Evolutionary conservation across 768 basidiomycete species (phyloP).

Genomic region (Calvatia gigantea): DNA sequence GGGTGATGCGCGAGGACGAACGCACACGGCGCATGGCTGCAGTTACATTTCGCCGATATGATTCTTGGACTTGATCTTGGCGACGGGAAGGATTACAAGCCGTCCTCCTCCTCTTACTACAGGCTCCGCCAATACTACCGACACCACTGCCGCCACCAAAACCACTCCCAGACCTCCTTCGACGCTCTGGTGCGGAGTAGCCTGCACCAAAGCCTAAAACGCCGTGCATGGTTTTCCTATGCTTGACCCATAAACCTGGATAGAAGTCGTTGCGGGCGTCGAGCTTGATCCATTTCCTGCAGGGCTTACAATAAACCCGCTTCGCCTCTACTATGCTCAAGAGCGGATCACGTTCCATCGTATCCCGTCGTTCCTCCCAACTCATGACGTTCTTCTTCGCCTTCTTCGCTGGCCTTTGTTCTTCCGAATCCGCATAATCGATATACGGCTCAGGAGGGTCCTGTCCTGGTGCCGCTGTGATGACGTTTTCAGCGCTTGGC

Average conservation of each 20-base stretch:
- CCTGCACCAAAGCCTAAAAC: neutral
- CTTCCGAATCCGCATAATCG: neutral
- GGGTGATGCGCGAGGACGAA: conserved; percentile 5
- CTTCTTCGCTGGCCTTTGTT: neutral
- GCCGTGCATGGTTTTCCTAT: conserved; percentile 8
- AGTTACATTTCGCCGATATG: neutral
- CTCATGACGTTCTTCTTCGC: conserved; percentile 10
- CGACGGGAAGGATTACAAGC: neutral
- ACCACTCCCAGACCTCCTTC: neutral
- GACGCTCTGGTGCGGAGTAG: neutral
- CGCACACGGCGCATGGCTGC: neutral
- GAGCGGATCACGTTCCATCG: neutral
- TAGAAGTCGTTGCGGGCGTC: conserved; percentile 12
- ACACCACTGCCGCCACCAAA: neutral
- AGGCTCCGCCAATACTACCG: no score
- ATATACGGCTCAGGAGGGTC: neutral
- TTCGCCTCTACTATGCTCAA: conserved; percentile 2
- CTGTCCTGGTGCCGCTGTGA: neutral
- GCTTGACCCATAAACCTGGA: conserved; percentile 12
- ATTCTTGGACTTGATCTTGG: neutral
- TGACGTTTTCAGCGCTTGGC: neutral
- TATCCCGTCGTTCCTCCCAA: neutral
- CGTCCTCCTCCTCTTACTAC: neutral
- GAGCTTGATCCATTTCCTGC: conserved; percentile 8
- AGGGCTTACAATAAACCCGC: neutral